Base-by-base conservation (phyloP, 2,329 filamentous ascomycete genomes). In the Trichothecium roseum region DNA sequence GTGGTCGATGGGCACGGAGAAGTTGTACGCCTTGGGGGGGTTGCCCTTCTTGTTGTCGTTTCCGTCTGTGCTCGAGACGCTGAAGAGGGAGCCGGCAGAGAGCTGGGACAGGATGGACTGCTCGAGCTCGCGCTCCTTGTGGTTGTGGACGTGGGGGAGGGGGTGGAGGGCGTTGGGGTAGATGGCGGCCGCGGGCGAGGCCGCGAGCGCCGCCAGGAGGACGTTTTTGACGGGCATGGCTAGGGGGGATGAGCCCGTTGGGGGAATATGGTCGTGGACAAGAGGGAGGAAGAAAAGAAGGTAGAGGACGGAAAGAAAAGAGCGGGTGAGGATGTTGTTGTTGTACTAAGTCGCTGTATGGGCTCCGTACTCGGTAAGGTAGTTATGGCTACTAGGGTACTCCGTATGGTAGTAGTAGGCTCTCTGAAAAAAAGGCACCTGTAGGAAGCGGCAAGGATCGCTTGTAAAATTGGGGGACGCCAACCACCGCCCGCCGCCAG, bases 1-100 rank as follows among this genome's bases (percentile, higher is more conserved):
- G 51, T 91, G 84, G 55, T 94, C 85, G 24, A 93, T 65, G 16
- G 72, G 72, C 4, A 72, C 68, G 4, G 54, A 55, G 35, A 61
- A 39, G 41, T 59, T 59, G 39, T 41, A 27, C 18, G 22, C 17
- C 15, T 17, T 20, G 9, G 12, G 26, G 4, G 26, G 12, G 20
- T 14, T 28, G 22, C 8, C 13, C n/a, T 28, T 28, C 8, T 28
- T 13, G n/a, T 15, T 17, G 33, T n/a, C 5, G 20, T 10, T 26
- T 8, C 15, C 28, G 20, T 5, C 14, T 20, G 12, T 28, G 22
- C 20, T 20, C 22, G n/a, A n/a, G n/a, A n/a, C n/a, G 20, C 20
- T 24, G 6, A 10, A 6, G 20, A 24, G 20, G 6, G 6, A 6
- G 20, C 20, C 20, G 6, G 20, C 20, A 6, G 6, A 6, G 20